Evolutionary conservation across 371 early-diverging fungal species (phyloP), one percentile per base, ranked within the genome.

Genomic region (Mortierella sp.): DNA sequence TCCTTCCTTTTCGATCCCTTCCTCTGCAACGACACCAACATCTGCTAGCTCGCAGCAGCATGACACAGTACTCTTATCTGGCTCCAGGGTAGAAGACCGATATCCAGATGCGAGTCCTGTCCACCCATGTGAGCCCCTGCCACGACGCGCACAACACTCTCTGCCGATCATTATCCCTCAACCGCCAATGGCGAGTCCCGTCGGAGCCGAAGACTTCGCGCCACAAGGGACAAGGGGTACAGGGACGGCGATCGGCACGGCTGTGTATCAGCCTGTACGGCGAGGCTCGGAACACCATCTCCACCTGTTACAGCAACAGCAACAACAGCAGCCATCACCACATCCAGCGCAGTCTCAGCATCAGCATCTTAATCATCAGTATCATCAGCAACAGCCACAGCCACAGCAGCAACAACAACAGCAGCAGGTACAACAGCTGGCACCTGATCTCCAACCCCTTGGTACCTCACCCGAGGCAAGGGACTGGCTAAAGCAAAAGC

Each of bases 401-500:
- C 69, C n/a, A n/a, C 23, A 12, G 53, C 11, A 26, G 21, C 53
- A 37, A 5, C 37, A 37, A 9, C 37, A 37, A 37, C 37, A 37
- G 37, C 37, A 5, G 37, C 37, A 37, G 9, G 5, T 37, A 26
- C 69, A 69, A 7, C 69, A 65, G 58, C 62, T 29, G n/a, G 51
- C 57, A 37, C 51, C 58, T 12, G 77, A 76, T 51, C 53, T 43
- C 16, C 65, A 55, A 19, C 66, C 72, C 14, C 26, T 75, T 21
- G 79, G 79, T 7, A 72, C 79, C 18, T 77, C 79, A 7, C 79
- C 79, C 29, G 79, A 77, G 52, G 79, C 70, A 53, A 72, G 65
- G 66, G 79, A 77, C 62, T 77, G 79, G 79, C 66, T 77, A 5
- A 61, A 61, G 57, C 79, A 77, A 57, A 77, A 77, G 37, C 79